Evolutionary conservation across 2,329 filamentous ascomycete species (phyloP).

Genomic region (Pseudocercospora eumusae): DNA sequence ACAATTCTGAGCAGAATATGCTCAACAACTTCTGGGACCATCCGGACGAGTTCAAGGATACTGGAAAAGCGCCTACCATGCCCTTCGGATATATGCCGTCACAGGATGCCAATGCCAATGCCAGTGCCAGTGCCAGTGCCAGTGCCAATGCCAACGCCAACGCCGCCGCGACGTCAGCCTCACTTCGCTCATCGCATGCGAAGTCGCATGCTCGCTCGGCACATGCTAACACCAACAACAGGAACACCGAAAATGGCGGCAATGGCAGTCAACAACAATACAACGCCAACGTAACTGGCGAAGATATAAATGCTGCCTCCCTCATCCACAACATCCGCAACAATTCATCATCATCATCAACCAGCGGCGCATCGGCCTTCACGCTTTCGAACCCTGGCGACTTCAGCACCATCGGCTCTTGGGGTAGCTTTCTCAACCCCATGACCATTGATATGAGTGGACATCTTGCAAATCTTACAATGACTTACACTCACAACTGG

Average conservation of each 20-base stretch:
- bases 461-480: constrained; percentile 9
- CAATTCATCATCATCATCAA: constrained; percentile 13
- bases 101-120: constrained; percentile 7
- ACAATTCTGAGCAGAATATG: constrained; percentile 19
- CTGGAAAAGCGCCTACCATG: constrained; percentile 9
- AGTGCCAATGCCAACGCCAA: neutral
- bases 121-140: neutral
- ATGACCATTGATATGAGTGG: constrained; percentile 9
- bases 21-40: constrained; percentile 21
- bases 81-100: constrained; percentile 13
- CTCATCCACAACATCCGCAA: constrained; percentile 17
- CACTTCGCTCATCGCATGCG: constrained; percentile 7
- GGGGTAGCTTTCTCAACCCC: constrained; percentile 8
- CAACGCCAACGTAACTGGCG: constrained; percentile 7
- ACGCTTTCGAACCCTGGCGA: constrained; percentile 5
- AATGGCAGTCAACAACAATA: constrained; percentile 6
- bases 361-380: constrained; percentile 12
- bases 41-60: constrained; percentile 20
- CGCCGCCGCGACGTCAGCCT: neutral
- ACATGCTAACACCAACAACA: constrained; percentile 8
- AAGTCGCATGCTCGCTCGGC: neutral
- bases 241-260: constrained; percentile 2
- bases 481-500: constrained; percentile 3
- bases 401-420: constrained; percentile 8
- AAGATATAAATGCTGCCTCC: constrained; percentile 11